These are phyloP conservation scores for Hyphopichia burtonii DNA, from an alignment of 1,139 yeast species.

Conservation along the genomic window DNA sequence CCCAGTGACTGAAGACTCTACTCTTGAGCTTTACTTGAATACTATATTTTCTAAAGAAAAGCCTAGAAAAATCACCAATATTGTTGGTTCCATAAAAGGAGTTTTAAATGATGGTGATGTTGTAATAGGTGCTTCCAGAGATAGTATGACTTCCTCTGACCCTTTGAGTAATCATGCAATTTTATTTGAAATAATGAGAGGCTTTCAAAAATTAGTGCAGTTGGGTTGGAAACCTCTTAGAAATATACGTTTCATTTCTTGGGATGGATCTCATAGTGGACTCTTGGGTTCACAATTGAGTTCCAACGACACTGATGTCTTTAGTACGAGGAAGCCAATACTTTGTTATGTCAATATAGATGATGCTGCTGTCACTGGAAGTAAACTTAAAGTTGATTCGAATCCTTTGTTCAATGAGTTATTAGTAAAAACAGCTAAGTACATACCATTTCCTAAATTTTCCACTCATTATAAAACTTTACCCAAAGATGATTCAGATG, in stretches of 20 bases:
- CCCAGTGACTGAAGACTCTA: constrained; percentile 15
- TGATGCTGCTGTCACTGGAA: constrained; percentile 40
- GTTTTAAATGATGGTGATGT: constrained; percentile 43
- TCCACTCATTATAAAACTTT: constrained; percentile 13
- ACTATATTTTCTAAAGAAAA: constrained; percentile 13
- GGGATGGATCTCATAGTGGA: constrained; percentile 43
- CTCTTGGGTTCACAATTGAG: constrained; percentile 30
- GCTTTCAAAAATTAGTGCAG: constrained; percentile 29
- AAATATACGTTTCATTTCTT: constrained; percentile 40
- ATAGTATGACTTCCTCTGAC: constrained; percentile 35
- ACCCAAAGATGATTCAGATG: not conserved
- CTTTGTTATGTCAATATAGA: constrained; percentile 43
- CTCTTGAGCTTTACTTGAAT: constrained; percentile 18
- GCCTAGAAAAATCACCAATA: constrained; percentile 26
- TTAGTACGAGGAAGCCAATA: constrained; percentile 24
- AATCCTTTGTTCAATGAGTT: constrained; percentile 38
- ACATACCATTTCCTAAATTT: constrained; percentile 33
- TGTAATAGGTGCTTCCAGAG: constrained; percentile 44
- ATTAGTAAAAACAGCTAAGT: constrained; percentile 29
- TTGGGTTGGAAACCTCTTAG: constrained; percentile 49
- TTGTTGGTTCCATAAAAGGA: constrained; percentile 38
- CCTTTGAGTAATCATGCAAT: constrained; percentile 45
- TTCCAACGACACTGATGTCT: constrained; percentile 21
- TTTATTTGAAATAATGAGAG: constrained; percentile 40
- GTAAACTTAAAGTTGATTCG: constrained; percentile 36